phyloP scores from a whole-genome alignment of 345 rosid species.

The Sonneratia caseolaris region DNA sequence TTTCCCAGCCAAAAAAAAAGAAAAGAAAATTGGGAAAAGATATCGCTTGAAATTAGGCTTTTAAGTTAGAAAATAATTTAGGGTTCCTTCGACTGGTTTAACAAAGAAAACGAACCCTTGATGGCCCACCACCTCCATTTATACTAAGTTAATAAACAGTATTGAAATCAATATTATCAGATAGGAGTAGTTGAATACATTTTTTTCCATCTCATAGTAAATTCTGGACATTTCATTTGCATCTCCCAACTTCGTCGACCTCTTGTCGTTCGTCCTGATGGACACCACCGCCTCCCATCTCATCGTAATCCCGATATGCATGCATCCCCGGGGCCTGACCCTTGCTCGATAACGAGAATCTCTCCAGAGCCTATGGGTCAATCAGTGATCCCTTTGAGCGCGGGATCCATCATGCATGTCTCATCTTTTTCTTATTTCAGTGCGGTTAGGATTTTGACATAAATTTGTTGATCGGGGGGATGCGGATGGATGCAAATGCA shows the following conservation, averaged over 20 bases:
- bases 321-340: not conserved
- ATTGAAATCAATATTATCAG: no score
- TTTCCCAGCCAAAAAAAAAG: not conserved
- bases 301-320: not conserved
- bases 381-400: not conserved
- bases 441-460: conserved; percentile 17
- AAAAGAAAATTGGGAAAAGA: not conserved
- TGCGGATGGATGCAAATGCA: not conserved
- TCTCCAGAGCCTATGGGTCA: not conserved
- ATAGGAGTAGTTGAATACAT: no score
- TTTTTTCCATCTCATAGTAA: no score
- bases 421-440: not conserved
- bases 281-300: not conserved
- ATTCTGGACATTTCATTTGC: no score
- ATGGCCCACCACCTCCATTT: not conserved
- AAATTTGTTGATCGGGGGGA: not conserved
- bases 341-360: not conserved
- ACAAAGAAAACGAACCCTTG: not conserved
- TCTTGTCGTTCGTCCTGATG: no score
- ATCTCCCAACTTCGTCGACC: no score
- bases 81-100: conserved; percentile 6
- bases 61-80: conserved; percentile 4
- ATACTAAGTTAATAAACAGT: no score
- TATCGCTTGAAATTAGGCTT: conserved; percentile 12
- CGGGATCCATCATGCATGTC: conserved; percentile 10